Evolutionary conservation across 768 basidiomycete species (phyloP).

Genomic region (Gloeophyllum trabeum): DNA sequence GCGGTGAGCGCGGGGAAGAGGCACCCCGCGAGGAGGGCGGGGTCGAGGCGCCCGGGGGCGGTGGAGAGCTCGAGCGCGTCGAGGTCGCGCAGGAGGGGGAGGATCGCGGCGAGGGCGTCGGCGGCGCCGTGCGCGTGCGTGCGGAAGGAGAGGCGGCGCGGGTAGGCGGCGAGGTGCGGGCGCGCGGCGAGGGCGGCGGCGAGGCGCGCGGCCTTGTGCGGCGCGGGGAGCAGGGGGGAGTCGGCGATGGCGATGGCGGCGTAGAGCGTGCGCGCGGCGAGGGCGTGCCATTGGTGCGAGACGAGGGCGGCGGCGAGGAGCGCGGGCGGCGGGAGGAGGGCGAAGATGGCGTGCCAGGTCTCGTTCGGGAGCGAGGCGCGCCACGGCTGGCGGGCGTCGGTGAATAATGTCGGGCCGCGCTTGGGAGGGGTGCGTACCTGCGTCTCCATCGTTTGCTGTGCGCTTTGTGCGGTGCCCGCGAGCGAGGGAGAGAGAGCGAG

Average conservation of each 20-base stretch:
- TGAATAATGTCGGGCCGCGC: no score
- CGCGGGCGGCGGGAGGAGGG: conserved; percentile 14
- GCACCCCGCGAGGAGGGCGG: conserved; percentile 13
- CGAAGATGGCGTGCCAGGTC: conserved; percentile 38
- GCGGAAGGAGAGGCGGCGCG: conserved; percentile 36
- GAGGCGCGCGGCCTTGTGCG: conserved; percentile 34
- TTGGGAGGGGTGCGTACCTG: no score
- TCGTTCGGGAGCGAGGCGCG: conserved; percentile 36
- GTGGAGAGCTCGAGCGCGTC: conserved; percentile 31
- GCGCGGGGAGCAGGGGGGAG: conserved; percentile 27
- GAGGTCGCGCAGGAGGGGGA: conserved; percentile 34
- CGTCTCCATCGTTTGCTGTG: no score
- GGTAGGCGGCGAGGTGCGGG: conserved; percentile 32
- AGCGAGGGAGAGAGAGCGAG: no score
- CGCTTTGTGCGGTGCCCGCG: no score
- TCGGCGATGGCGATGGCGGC: conserved; percentile 39
- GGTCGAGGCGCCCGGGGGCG: conserved; percentile 18
- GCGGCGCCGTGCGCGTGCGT: conserved; percentile 31
- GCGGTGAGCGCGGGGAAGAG: conserved; percentile 27
- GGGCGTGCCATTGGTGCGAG: conserved; percentile 29
- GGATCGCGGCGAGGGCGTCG: conserved; percentile 36
- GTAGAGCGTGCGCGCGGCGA: conserved; percentile 52
- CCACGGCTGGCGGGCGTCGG: no score
- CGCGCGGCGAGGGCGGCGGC: conserved; percentile 37
- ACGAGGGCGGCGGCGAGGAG: conserved; percentile 32